A percentile compares a stretch with the other conserved stretches of the same genome.
These are phyloP conservation scores for Fraxinus quadrangulata DNA, from an alignment of 257 asterid species.

Conservation along the genomic window DNA sequence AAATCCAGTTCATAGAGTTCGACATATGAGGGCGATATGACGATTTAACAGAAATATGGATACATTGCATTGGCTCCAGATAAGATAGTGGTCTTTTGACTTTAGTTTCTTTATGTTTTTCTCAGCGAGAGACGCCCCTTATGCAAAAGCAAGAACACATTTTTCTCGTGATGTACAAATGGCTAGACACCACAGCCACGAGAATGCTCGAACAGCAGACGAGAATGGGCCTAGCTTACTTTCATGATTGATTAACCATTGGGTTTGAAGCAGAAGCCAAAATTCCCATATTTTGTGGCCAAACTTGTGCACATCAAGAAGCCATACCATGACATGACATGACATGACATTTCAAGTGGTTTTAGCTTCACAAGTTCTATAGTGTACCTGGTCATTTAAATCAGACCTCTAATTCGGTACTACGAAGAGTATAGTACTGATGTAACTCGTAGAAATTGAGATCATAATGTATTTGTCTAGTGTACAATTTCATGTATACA, in stretches of 20 bases:
- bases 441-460: neutral
- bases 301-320: neutral
- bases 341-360: neutral
- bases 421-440: neutral
- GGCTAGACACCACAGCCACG: conserved; percentile 65
- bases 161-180: conserved; percentile 79
- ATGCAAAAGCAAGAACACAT: conserved; percentile 81
- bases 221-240: conserved; percentile 74
- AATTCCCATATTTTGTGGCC: neutral
- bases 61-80: neutral
- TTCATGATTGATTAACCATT: conserved; percentile 17
- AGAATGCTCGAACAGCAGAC: conserved; percentile 71
- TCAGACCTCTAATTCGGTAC: too few species aligned
- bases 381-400: too few species aligned
- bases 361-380: neutral
- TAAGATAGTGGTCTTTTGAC: conserved; percentile 8
- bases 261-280: neutral
- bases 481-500: neutral
- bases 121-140: conserved; percentile 95
- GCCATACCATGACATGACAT: neutral
- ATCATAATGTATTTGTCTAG: neutral
- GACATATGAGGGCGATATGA: neutral
- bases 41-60: neutral
- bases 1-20: neutral
- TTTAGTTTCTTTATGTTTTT: neutral